Evolutionary conservation across 2,329 filamentous ascomycete species (phyloP), one percentile per base, ranked within the genome.

Genomic region (Lojkania enalia): DNA sequence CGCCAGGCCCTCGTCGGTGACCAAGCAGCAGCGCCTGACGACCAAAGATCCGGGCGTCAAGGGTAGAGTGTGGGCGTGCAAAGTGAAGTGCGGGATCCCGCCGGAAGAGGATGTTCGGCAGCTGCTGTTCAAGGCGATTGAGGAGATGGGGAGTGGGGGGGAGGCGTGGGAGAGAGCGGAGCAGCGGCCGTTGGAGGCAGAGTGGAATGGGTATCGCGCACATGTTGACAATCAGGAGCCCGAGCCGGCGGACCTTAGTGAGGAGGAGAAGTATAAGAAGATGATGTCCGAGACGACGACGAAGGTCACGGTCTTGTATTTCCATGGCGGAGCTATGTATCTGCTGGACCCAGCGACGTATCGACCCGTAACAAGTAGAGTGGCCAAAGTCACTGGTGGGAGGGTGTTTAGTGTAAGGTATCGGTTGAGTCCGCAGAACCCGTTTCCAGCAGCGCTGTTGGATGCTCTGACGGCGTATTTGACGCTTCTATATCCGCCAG

Each of bases 21-120:
- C 59, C 0, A 64, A 66, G 36, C 35, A 59, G 5, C 92, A 96
- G 69, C 74, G 71, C 31, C 57, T 81, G n/a, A 80, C 81, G 1
- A 71, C 80, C 33, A 81, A 76, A 45, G 86, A 87, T 42, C 79
- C 79, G 0, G 83, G 82, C 0, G 75, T 95, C 61, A 90, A 88
- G 63, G 90, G 90, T 3, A 81, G 80, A 33, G 83, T 94, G 53
- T 96, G 91, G 91, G 77, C 95, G 18, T 85, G 84, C 58, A 86
- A 82, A 42, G 84, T 87, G 31, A 80, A 78, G 0, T 73, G 89
- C 13, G 80, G 82, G 0, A 71, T 73, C 2, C 86, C 85, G 0
- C 74, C 80, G 0, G 77, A 77, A 62, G 58, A 79, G 33, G 71
- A 75, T 31, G 47, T 57, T 1, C 72, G 79, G n/a, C 77, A 85